Conservation (phyloP, 768 basidiomycete species). For the Pleurotus citrinopileatus region DNA sequence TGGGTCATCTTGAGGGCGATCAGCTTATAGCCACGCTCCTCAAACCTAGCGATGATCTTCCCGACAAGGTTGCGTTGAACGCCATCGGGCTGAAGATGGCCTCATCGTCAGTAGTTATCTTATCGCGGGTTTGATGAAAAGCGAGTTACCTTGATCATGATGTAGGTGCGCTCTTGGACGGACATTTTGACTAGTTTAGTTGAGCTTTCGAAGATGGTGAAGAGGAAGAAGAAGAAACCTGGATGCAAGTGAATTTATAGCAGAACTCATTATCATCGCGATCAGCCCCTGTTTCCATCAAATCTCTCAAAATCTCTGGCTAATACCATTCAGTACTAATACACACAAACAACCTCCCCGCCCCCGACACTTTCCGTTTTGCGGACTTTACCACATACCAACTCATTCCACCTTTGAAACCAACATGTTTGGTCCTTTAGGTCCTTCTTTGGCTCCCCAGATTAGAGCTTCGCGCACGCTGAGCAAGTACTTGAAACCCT, state of each 20-base stretch:
- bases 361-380: slow-evolving; percentile 6
- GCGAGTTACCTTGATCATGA: slow-evolving; percentile 93
- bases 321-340: slow-evolving; percentile 11
- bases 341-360: slow-evolving; percentile 8
- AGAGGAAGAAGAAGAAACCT: slow-evolving; percentile 18
- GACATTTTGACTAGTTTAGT: slow-evolving; percentile 51
- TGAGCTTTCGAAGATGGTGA: slow-evolving; percentile 27
- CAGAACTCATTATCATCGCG: slow-evolving; percentile 5
- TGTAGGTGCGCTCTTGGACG: slow-evolving; percentile 87
- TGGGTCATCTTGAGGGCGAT: slow-evolving; percentile 90
- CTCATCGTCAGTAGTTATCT: slow-evolving; percentile 1
- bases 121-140: neutral
- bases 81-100: slow-evolving; percentile 79
- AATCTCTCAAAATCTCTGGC: too few relatives aligned
- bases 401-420: too few relatives aligned
- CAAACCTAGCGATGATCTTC: slow-evolving; percentile 94
- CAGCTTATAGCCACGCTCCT: slow-evolving; percentile 98
- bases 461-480: slow-evolving; percentile 69
- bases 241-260: neutral
- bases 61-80: slow-evolving; percentile 96
- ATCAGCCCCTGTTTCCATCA: neutral
- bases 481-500: slow-evolving; percentile 64
- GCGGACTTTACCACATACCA: slow-evolving; percentile 7
- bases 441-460: slow-evolving; percentile 73
- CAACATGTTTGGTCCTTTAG: slow-evolving; percentile 60